Evolutionary conservation across 1,139 yeast species (phyloP).

Genomic region (Taphrina communis): DNA sequence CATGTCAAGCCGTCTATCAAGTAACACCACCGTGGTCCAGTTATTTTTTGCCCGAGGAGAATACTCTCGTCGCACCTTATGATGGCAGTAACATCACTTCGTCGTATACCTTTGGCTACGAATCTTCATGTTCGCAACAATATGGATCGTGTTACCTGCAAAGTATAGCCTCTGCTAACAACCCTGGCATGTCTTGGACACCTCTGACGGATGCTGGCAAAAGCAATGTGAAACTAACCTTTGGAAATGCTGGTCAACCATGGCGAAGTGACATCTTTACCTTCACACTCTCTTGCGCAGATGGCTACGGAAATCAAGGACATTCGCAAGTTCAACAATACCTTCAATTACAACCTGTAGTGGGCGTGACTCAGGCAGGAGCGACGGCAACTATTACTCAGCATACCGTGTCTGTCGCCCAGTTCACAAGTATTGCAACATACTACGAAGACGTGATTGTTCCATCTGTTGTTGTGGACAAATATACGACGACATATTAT

Average conservation of each 20-base stretch:
- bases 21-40: slow-evolving; percentile 6
- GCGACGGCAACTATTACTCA: slow-evolving; percentile 1
- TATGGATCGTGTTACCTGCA: slow-evolving; percentile 11
- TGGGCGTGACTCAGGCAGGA: slow-evolving; percentile 6
- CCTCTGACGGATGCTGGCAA: slow-evolving; percentile 3
- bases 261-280: slow-evolving; percentile 5
- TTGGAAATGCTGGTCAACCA: slow-evolving; percentile 2
- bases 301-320: slow-evolving; percentile 8
- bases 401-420: slow-evolving; percentile 5
- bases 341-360: background rate
- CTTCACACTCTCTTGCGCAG: slow-evolving; percentile 3
- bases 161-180: background rate
- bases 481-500: background rate
- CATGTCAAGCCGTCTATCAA: slow-evolving; percentile 11
- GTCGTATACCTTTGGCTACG: slow-evolving; percentile 6
- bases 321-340: slow-evolving; percentile 6
- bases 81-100: slow-evolving; percentile 8
- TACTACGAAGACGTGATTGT: background rate
- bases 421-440: slow-evolving; percentile 2
- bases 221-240: background rate
- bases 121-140: background rate
- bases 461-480: slow-evolving; percentile 1
- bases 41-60: slow-evolving; percentile 5
- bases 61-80: slow-evolving; percentile 4
- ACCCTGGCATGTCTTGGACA: background rate